These are phyloP conservation scores for Nigrospora oryzae DNA, from an alignment of 2,329 filamentous ascomycete genomes.

Conservation along the genomic window DNA sequence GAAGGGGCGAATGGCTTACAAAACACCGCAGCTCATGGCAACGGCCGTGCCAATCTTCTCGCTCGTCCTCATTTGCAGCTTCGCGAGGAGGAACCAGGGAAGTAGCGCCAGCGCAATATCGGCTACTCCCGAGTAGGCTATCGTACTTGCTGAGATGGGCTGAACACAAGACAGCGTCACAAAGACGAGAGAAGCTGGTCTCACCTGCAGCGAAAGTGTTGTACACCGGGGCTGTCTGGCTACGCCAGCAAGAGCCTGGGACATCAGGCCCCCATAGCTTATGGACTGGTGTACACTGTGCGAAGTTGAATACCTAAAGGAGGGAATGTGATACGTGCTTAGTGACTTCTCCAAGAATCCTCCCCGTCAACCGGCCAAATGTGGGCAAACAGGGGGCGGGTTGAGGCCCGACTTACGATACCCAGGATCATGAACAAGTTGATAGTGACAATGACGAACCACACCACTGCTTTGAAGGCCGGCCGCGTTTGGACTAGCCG, in stretches of 20 bases:
- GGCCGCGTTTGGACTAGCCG: conserved; percentile 12
- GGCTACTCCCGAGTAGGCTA: conserved; percentile 14
- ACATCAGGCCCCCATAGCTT: conserved; percentile 4
- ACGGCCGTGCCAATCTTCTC: conserved; percentile 20
- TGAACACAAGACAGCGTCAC: too few relatives aligned
- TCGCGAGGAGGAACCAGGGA: conserved; percentile 20
- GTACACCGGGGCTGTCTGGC: conserved; percentile 4
- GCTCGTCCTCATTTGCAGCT: conserved; percentile 17
- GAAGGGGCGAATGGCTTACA: conserved; percentile 8
- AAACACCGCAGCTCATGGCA: conserved; percentile 19
- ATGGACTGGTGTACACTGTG: conserved; percentile 9
- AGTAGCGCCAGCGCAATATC: conserved; percentile 19
- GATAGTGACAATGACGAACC: conserved; percentile 15
- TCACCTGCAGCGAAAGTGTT: conserved; percentile 5
- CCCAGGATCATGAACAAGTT: conserved; percentile 13
- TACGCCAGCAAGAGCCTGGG: conserved; percentile 7
- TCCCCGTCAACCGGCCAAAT: too few relatives aligned
- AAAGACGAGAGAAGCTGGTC: background rate
- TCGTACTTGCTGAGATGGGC: background rate
- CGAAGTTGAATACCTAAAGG: conserved; percentile 9
- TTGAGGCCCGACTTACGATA: conserved; percentile 3
- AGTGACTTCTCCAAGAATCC: too few relatives aligned
- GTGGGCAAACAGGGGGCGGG: too few relatives aligned
- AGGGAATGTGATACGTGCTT: too few relatives aligned
- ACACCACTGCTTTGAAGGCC: conserved; percentile 8